phyloP scores from a whole-genome alignment of 2,329 filamentous ascomycete species.

The Neonectria sp. region DNA sequence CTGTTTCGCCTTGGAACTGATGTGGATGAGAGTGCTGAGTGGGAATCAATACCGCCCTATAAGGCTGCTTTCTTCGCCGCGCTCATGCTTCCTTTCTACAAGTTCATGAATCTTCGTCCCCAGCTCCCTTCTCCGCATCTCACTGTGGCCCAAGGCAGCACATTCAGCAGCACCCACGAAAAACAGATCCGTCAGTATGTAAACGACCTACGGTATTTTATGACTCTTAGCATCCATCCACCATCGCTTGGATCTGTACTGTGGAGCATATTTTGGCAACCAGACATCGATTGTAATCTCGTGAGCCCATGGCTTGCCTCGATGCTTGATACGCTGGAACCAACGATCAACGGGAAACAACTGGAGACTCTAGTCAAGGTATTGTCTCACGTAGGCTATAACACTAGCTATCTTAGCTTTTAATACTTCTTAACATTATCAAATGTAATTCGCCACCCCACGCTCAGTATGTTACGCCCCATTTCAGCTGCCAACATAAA shows the following conservation, averaged over 20 bases:
- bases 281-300: constrained; percentile 16
- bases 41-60: background rate
- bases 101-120: background rate
- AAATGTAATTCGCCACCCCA: too few relatives aligned
- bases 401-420: too few relatives aligned
- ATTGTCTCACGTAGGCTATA: background rate
- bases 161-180: constrained; percentile 3
- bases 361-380: background rate
- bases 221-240: constrained; percentile 15
- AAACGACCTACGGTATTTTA: constrained; percentile 14
- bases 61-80: constrained; percentile 23
- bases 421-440: too few relatives aligned
- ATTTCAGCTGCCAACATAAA: too few relatives aligned
- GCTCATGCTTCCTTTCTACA: constrained; percentile 26
- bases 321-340: constrained; percentile 4
- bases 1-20: constrained; percentile 15
- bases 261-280: constrained; percentile 26
- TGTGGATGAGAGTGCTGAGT: background rate
- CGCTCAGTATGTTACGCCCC: too few relatives aligned
- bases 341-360: background rate
- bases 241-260: constrained; percentile 7
- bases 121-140: background rate
- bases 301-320: constrained; percentile 18
- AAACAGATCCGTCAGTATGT: constrained; percentile 11
- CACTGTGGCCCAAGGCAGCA: background rate